Conservation (phyloP, 257 asterid species). For the Solanum tarapatanum region DNA sequence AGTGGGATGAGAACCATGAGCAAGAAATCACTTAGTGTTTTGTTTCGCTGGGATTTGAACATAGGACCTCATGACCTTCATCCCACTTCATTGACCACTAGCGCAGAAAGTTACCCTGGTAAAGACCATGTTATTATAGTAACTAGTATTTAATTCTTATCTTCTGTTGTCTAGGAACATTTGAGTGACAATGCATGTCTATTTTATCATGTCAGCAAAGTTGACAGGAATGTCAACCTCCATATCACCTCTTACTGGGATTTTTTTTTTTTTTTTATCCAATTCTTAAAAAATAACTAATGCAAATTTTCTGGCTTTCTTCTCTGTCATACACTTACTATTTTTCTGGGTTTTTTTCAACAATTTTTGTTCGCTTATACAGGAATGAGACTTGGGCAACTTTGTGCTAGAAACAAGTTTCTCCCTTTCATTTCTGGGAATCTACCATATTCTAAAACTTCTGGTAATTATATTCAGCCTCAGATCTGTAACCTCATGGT, state of each 20-base stretch:
- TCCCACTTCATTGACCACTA: background rate
- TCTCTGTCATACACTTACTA: background rate
- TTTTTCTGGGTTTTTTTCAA: background rate
- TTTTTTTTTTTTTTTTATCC: background rate
- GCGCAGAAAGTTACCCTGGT: background rate
- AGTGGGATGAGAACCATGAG: background rate
- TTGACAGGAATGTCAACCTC: background rate
- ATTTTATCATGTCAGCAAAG: background rate
- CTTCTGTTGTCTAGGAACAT: background rate
- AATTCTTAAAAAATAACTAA: background rate
- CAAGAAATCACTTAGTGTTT: background rate
- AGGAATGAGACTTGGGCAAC: constrained; percentile 40
- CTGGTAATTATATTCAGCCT: constrained; percentile 17
- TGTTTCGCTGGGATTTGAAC: background rate
- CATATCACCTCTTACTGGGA: background rate
- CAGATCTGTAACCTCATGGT: background rate
- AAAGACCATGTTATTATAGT: background rate
- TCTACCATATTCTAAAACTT: constrained; percentile 22
- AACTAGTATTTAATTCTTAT: background rate
- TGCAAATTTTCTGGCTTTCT: background rate
- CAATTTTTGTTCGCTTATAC: constrained; percentile 4
- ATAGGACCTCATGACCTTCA: background rate
- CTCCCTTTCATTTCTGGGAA: constrained; percentile 34
- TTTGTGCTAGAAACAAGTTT: constrained; percentile 40
- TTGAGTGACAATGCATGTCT: background rate